phyloP scores from a whole-genome alignment of 495 filamentous ascomycete genomes.

The Daldinia decipiens region DNA sequence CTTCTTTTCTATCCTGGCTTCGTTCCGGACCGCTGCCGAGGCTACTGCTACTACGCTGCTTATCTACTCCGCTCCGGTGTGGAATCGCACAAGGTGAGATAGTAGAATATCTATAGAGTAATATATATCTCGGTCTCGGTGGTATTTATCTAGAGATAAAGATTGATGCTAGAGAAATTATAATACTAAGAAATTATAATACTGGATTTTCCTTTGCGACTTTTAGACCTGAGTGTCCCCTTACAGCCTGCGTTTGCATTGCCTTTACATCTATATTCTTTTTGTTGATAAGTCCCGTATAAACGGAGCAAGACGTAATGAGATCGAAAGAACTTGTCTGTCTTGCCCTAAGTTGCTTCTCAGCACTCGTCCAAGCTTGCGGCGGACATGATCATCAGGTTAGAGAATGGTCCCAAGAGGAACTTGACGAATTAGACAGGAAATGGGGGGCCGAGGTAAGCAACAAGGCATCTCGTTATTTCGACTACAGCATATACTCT shows the following conservation, averaged over 20 bases:
- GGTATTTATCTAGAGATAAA: background rate
- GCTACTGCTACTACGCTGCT: background rate
- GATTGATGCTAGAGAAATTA: background rate
- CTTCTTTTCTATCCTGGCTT: conserved; percentile 22
- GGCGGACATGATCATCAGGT: conserved; percentile 36
- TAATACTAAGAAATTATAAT: background rate
- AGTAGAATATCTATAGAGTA: conserved; percentile 8
- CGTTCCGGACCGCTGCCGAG: conserved; percentile 27
- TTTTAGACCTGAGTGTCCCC: background rate
- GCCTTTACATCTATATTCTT: background rate
- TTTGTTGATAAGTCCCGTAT: background rate
- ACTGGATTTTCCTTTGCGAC: background rate
- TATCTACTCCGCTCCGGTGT: conserved; percentile 38
- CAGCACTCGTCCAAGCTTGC: conserved; percentile 42
- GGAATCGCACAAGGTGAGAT: background rate
- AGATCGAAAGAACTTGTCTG: conserved; percentile 24
- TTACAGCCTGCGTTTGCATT: background rate
- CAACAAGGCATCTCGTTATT: conserved; percentile 1
- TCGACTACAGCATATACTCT: background rate
- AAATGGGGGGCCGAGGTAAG: conserved; percentile 67
- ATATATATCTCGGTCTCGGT: background rate
- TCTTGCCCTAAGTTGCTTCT: conserved; percentile 35
- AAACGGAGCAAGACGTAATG: conserved; percentile 24
- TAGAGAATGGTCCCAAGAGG: conserved; percentile 52
- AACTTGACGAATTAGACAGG: conserved; percentile 59